Conservation (phyloP, 305 asterid genomes). For the Stenogyne calaminthoides region DNA sequence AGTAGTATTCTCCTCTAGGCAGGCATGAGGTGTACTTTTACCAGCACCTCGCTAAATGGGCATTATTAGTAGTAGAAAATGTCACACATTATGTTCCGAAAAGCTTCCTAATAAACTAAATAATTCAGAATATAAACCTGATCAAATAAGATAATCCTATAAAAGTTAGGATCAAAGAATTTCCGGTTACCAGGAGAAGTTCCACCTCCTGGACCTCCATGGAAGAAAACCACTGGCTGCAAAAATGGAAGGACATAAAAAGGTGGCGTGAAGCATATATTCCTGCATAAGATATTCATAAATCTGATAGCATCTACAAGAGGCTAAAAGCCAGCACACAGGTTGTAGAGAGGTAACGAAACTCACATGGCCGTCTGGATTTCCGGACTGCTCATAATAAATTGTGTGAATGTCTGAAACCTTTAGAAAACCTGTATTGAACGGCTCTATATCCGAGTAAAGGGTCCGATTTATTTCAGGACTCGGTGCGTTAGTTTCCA, state of each 20-base stretch:
- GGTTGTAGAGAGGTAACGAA: slow-evolving; percentile 8
- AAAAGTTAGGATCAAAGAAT: slow-evolving; percentile 85
- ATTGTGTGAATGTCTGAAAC: slow-evolving; percentile 87
- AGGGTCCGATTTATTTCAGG: slow-evolving; percentile 43
- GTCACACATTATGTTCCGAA: slow-evolving; percentile 18
- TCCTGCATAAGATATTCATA: neutral
- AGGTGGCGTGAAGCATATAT: slow-evolving; percentile 11
- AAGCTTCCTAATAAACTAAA: slow-evolving; percentile 25
- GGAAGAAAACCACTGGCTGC: slow-evolving; percentile 92
- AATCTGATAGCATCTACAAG: neutral
- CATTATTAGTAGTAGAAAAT: slow-evolving; percentile 23
- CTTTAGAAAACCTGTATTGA: slow-evolving; percentile 66
- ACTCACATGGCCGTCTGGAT: slow-evolving; percentile 94
- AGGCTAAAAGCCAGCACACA: slow-evolving; percentile 1
- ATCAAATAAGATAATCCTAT: slow-evolving; percentile 83
- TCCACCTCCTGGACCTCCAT: slow-evolving; percentile 99
- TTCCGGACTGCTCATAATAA: slow-evolving; percentile 92
- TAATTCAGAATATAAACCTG: slow-evolving; percentile 57
- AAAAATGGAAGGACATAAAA: slow-evolving; percentile 28
- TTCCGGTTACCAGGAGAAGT: slow-evolving; percentile 86
- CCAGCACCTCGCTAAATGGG: slow-evolving; percentile 84
- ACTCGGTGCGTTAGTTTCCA: slow-evolving; percentile 48
- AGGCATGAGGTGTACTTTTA: slow-evolving; percentile 93
- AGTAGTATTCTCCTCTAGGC: slow-evolving; percentile 88
- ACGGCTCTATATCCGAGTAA: slow-evolving; percentile 82